Conservation (phyloP, 2,329 filamentous ascomycete genomes). For the Rhinocladiella similis region DNA sequence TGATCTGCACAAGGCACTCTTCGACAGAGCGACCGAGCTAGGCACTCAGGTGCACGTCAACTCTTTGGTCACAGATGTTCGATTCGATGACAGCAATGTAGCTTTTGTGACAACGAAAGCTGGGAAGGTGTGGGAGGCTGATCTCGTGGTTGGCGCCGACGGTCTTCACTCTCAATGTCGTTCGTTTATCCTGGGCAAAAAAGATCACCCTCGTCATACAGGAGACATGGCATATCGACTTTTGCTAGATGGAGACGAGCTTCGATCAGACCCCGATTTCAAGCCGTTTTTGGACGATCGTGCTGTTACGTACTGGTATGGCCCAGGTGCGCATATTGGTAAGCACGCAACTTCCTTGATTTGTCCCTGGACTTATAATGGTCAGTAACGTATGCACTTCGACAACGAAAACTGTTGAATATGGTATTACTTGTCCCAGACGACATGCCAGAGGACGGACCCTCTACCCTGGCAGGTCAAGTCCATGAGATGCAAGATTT, state of each 20-base stretch:
- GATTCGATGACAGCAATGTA: slow-evolving; percentile 33
- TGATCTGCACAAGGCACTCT: slow-evolving; percentile 47
- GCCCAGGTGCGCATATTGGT: slow-evolving; percentile 48
- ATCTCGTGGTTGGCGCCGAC: slow-evolving; percentile 35
- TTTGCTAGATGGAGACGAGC: slow-evolving; percentile 39
- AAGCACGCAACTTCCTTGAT: slow-evolving; percentile 33
- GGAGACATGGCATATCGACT: slow-evolving; percentile 44
- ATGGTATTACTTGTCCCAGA: slow-evolving; percentile 49
- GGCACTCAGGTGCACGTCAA: slow-evolving; percentile 38
- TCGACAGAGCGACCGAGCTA: slow-evolving; percentile 42
- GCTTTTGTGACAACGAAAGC: slow-evolving; percentile 33
- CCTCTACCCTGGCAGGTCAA: slow-evolving; percentile 34
- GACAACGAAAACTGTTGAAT: slow-evolving; percentile 43
- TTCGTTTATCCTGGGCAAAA: slow-evolving; percentile 24
- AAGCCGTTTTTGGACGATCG: slow-evolving; percentile 48
- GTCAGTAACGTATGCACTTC: slow-evolving; percentile 45
- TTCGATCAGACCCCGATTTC: slow-evolving; percentile 51
- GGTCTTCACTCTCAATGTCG: slow-evolving; percentile 32
- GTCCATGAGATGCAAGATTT: slow-evolving; percentile 33
- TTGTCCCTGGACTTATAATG: neutral
- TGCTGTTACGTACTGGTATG: slow-evolving; percentile 57
- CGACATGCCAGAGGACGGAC: slow-evolving; percentile 35
- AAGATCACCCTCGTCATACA: slow-evolving; percentile 33
- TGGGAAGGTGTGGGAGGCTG: slow-evolving; percentile 10
- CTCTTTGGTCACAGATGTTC: slow-evolving; percentile 34